Conservation (phyloP, 2,329 filamentous ascomycete genomes). For the Fusarium denticulatum region DNA sequence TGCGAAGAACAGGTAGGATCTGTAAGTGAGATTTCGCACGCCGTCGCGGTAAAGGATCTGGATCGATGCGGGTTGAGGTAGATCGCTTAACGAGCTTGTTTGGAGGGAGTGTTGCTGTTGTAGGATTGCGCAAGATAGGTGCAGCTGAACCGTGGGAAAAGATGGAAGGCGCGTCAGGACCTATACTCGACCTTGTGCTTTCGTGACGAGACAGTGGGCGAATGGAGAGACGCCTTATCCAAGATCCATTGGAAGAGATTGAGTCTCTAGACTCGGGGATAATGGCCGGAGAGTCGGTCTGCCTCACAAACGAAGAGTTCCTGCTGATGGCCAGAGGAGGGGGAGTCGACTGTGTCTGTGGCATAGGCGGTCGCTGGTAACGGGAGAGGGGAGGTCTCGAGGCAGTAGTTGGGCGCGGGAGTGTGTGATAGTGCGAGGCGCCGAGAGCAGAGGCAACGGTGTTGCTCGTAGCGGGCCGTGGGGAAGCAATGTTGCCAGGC, state of each 20-base stretch:
- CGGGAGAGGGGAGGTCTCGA: conserved; percentile 52
- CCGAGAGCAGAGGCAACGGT: conserved; percentile 47
- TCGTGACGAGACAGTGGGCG: conserved; percentile 72
- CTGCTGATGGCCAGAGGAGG: conserved; percentile 53
- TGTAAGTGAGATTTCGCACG: conserved; percentile 70
- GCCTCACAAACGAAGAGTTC: conserved; percentile 56
- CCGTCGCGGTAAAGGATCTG: conserved; percentile 55
- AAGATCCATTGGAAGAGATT: conserved; percentile 71
- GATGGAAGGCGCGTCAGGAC: conserved; percentile 72
- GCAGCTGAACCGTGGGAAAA: conserved; percentile 74
- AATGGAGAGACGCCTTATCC: conserved; percentile 76
- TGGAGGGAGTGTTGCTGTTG: conserved; percentile 61
- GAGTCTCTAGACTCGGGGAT: conserved; percentile 64
- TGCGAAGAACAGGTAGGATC: conserved; percentile 71
- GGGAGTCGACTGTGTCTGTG: conserved; percentile 55
- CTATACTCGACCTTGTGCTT: conserved; percentile 71
- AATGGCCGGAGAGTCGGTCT: conserved; percentile 50
- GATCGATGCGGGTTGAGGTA: conserved; percentile 62
- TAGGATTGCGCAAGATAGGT: conserved; percentile 61
- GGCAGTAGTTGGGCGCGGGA: conserved; percentile 45
- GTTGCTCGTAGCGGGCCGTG: conserved; percentile 58
- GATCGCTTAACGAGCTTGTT: conserved; percentile 84
- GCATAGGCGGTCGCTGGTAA: conserved; percentile 50
- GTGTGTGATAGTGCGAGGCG: conserved; percentile 44
- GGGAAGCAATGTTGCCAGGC: conserved; percentile 43